phyloP scores from a whole-genome alignment of 2,329 filamentous ascomycete species.

The Trichoderma aggressivum region DNA sequence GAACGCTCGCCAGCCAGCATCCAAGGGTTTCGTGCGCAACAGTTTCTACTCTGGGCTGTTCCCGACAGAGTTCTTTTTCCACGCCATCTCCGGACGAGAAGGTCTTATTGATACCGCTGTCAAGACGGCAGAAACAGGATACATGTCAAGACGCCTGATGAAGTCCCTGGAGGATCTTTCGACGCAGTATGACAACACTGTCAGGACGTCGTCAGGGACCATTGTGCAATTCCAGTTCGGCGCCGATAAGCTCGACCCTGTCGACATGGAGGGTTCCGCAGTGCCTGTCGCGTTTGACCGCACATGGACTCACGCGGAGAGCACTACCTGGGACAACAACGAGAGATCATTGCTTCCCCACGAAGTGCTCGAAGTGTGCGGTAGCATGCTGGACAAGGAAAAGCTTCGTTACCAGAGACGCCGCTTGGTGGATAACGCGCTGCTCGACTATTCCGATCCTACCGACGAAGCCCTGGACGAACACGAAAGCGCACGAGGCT shows the following conservation, averaged over 20 bases:
- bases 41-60: slow-evolving; percentile 93
- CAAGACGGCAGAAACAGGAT: slow-evolving; percentile 97
- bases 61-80: slow-evolving; percentile 93
- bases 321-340: slow-evolving; percentile 73
- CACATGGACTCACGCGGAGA: slow-evolving; percentile 79
- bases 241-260: slow-evolving; percentile 90
- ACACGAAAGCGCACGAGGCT: slow-evolving; percentile 77
- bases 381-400: slow-evolving; percentile 64
- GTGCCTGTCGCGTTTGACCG: slow-evolving; percentile 89
- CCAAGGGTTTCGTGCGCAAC: slow-evolving; percentile 95
- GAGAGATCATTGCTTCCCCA: slow-evolving; percentile 70
- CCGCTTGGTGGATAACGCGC: slow-evolving; percentile 58
- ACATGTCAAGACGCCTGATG: slow-evolving; percentile 98
- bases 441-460: slow-evolving; percentile 66
- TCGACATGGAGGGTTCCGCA: slow-evolving; percentile 95
- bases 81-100: slow-evolving; percentile 97
- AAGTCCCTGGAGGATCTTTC: slow-evolving; percentile 95
- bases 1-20: slow-evolving; percentile 83
- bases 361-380: slow-evolving; percentile 68
- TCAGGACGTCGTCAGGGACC: slow-evolving; percentile 81
- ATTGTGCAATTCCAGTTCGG: slow-evolving; percentile 98
- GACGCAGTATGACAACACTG: slow-evolving; percentile 89
- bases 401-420: slow-evolving; percentile 60
- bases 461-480: slow-evolving; percentile 70
- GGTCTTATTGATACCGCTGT: slow-evolving; percentile 98